Conservation (phyloP, 2,329 filamentous ascomycete species). For the Verticillium isaacii region DNA sequence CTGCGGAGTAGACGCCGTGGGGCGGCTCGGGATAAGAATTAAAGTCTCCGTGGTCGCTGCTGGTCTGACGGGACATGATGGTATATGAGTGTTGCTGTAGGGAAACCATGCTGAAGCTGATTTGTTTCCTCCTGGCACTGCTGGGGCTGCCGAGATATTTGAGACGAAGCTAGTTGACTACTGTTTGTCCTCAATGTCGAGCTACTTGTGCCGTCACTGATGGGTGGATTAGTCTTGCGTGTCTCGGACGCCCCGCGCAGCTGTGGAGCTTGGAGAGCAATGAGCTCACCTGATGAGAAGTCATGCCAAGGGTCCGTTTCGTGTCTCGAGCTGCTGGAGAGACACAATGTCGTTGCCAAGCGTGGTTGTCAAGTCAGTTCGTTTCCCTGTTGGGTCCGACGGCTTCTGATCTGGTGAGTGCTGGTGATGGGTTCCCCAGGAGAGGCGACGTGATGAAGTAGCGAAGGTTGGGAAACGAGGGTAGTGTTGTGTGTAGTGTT, state of each 20-base stretch:
- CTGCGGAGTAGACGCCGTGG: constrained; percentile 33
- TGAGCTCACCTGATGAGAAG: background rate
- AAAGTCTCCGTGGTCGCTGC: constrained; percentile 31
- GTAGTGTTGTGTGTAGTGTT: background rate
- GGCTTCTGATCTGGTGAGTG: background rate
- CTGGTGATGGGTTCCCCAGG: background rate
- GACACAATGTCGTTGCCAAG: background rate
- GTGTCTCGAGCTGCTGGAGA: background rate
- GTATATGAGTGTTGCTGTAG: constrained; percentile 18
- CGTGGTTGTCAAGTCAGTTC: background rate
- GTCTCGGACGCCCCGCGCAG: background rate
- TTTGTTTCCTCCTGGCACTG: background rate
- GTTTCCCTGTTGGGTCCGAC: background rate
- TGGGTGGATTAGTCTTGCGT: constrained; percentile 2
- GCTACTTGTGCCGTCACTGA: constrained; percentile 9
- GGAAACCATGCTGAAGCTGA: constrained; percentile 14
- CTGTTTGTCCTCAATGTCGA: constrained; percentile 1
- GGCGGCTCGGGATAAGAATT: constrained; percentile 41
- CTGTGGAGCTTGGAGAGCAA: background rate
- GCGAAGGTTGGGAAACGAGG: background rate
- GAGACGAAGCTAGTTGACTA: background rate
- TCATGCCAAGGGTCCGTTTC: background rate
- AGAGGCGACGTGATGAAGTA: background rate
- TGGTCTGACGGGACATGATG: constrained; percentile 18
- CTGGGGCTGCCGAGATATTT: background rate